Percentiles rank a stretch among this genome's conserved stretches.
phyloP scores from a whole-genome alignment of 306 rosid genomes.

The Acmispon strigosus region DNA sequence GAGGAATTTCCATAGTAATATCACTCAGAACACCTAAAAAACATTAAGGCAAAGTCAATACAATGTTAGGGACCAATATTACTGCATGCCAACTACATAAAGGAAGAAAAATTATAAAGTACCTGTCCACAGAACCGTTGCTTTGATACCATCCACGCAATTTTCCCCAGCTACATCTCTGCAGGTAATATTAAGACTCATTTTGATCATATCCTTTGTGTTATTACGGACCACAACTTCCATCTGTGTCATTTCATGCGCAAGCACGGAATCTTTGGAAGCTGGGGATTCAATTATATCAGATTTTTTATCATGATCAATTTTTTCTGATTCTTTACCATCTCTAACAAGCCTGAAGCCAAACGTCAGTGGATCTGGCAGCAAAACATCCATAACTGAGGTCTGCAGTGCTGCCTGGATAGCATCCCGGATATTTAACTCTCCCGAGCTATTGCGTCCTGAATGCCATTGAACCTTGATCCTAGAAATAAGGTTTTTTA shows the following conservation, averaged over 20 bases:
- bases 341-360: slow-evolving; percentile 68
- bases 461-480: slow-evolving; percentile 91
- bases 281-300: slow-evolving; percentile 26
- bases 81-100: neutral
- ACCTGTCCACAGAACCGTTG: slow-evolving; percentile 92
- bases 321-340: slow-evolving; percentile 26
- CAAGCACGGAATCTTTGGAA: slow-evolving; percentile 59
- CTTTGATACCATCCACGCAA: slow-evolving; percentile 71
- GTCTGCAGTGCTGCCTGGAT: slow-evolving; percentile 84
- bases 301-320: slow-evolving; percentile 21
- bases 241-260: slow-evolving; percentile 80
- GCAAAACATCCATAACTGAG: slow-evolving; percentile 85
- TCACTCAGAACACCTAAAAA: slow-evolving; percentile 70
- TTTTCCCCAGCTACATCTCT: slow-evolving; percentile 96
- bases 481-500: slow-evolving; percentile 81
- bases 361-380: slow-evolving; percentile 94
- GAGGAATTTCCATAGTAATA: slow-evolving; percentile 70
- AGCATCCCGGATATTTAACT: slow-evolving; percentile 87
- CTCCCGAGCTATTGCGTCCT: slow-evolving; percentile 81
- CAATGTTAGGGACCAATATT: slow-evolving; percentile 1
- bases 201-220: slow-evolving; percentile 76
- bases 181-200: slow-evolving; percentile 74
- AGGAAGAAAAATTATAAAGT: slow-evolving; percentile 12
- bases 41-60: neutral
- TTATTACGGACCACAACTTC: slow-evolving; percentile 90